Percentiles rank a stretch among this genome's conserved stretches.
Evolutionary conservation across 805 yeast species (phyloP).

Genomic region (Saccharomyces jurei): DNA sequence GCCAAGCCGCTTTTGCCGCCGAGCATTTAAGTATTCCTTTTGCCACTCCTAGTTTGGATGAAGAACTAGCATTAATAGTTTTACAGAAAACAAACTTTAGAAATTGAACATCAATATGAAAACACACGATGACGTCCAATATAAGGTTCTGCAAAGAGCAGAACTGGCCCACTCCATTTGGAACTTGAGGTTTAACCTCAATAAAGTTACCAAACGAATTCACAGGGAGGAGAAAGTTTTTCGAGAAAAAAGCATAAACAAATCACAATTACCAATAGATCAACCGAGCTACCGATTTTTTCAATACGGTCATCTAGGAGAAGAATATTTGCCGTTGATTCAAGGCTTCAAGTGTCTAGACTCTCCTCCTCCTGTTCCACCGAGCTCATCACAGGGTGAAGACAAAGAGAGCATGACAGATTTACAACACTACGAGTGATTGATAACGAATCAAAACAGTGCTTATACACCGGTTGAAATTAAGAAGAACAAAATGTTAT

Average conservation of each 20-base stretch:
- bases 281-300: not conserved
- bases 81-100: no score
- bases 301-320: not conserved
- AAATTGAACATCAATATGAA: slow-evolving; percentile 1
- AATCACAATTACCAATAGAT: not conserved
- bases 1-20: not conserved
- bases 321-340: not conserved
- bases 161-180: slow-evolving; percentile 31
- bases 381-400: not conserved
- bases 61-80: not conserved
- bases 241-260: not conserved
- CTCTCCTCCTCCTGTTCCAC: not conserved
- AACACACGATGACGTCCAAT: slow-evolving; percentile 2
- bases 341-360: not conserved
- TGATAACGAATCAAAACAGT: not conserved
- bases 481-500: not conserved
- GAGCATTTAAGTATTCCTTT: not conserved
- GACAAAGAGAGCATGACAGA: not conserved
- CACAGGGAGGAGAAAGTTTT: not conserved
- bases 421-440: not conserved
- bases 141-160: slow-evolving; percentile 28
- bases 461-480: not conserved
- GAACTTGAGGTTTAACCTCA: slow-evolving; percentile 26
- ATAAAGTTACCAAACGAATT: slow-evolving; percentile 14
- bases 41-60: not conserved